Conservation (phyloP, 2,329 filamentous ascomycete genomes). For the Colletotrichum melonis region DNA sequence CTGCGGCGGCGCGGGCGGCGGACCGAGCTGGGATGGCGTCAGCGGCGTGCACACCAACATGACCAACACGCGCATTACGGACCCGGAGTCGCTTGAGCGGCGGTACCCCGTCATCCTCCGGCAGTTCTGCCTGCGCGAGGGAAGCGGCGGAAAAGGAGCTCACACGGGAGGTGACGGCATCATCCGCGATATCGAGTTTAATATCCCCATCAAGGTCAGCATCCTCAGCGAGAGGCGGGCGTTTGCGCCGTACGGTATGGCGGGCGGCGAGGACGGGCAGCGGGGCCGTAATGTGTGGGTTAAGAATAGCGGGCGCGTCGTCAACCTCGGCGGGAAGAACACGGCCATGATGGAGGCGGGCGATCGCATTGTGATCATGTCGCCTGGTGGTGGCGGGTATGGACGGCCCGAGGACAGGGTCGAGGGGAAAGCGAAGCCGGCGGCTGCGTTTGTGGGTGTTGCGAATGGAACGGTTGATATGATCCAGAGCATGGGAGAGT, state of each 20-base stretch:
- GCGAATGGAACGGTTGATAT: constrained; percentile 31
- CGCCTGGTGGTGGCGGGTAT: constrained; percentile 72
- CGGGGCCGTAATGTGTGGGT: constrained; percentile 80
- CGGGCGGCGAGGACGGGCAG: constrained; percentile 74
- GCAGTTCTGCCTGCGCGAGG: constrained; percentile 73
- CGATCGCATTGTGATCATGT: constrained; percentile 70
- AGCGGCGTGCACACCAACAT: constrained; percentile 83
- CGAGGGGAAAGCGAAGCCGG: not conserved
- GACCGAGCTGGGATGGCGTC: constrained; percentile 78
- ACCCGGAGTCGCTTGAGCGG: constrained; percentile 82
- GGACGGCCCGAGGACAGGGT: constrained; percentile 44
- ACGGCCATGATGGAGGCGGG: constrained; percentile 69
- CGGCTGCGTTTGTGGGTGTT: constrained; percentile 16
- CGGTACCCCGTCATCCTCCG: constrained; percentile 79
- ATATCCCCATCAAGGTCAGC: constrained; percentile 74
- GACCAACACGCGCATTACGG: constrained; percentile 88
- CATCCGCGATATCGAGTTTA: constrained; percentile 77
- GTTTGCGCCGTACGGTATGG: constrained; percentile 77
- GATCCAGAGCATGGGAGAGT: constrained; percentile 33
- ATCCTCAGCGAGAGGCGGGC: constrained; percentile 79
- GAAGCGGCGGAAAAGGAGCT: constrained; percentile 71
- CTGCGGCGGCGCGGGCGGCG: constrained; percentile 80
- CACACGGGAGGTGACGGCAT: constrained; percentile 75
- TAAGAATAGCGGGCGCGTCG: constrained; percentile 48
- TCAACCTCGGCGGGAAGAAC: constrained; percentile 70